Conservation (phyloP, 1,284 basidiomycete species). For the Phenoliferia sp. region DNA sequence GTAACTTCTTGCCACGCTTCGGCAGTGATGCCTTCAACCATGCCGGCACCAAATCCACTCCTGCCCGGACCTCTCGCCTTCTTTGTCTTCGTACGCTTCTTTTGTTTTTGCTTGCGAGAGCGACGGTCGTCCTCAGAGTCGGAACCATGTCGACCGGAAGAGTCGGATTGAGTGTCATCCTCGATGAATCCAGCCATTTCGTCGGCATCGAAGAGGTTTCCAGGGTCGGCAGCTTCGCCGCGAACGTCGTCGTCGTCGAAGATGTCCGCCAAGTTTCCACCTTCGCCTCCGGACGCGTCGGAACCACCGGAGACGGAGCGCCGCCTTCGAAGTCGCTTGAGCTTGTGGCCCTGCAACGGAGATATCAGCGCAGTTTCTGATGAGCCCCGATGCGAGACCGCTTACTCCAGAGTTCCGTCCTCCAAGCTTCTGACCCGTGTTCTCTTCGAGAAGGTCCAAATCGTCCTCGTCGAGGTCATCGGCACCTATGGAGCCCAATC, state of each 20-base stretch:
- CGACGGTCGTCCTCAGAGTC: conserved; percentile 28
- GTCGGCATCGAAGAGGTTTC: conserved; percentile 42
- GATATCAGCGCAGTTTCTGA: conserved; percentile 41
- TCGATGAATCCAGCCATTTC: conserved; percentile 69
- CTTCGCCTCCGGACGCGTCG: conserved; percentile 35
- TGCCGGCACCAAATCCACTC: conserved; percentile 70
- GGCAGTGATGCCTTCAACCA: conserved; percentile 32
- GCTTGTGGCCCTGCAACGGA: conserved; percentile 41
- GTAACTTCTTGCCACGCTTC: conserved; percentile 97
- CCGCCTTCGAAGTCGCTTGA: conserved; percentile 68
- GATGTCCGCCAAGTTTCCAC: conserved; percentile 34
- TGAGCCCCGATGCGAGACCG: neutral
- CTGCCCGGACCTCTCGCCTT: conserved; percentile 62
- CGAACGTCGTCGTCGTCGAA: conserved; percentile 56
- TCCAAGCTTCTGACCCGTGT: conserved; percentile 61
- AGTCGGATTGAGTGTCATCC: conserved; percentile 53
- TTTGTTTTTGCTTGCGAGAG: conserved; percentile 26
- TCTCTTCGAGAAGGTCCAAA: conserved; percentile 88
- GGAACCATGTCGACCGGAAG: conserved; percentile 22
- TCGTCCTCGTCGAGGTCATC: conserved; percentile 90
- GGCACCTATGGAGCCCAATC: conserved; percentile 48
- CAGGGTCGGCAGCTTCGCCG: conserved; percentile 54
- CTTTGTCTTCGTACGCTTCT: conserved; percentile 33
- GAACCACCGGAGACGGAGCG: conserved; percentile 58
- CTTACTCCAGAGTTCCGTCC: conserved; percentile 31